phyloP scores from a whole-genome alignment of 345 rosid species.

The Gynandropsis gynandra region DNA sequence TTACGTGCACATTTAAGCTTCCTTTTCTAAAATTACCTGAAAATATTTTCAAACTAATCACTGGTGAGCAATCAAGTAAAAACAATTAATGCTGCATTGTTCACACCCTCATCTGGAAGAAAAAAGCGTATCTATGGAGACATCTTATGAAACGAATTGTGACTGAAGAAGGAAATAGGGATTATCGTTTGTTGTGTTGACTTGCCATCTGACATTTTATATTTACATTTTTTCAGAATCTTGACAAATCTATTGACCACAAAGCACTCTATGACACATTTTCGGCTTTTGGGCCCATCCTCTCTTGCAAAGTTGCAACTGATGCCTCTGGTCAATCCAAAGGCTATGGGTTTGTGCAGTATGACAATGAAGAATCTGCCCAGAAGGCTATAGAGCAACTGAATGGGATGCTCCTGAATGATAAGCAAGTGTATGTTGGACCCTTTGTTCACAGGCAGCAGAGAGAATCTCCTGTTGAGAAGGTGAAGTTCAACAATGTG shows the following conservation, averaged over 20 bases:
- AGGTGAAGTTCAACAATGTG: conserved; percentile 65
- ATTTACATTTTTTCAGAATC: conserved; percentile 38
- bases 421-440: conserved; percentile 90
- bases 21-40: too few relatives aligned
- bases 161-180: too few relatives aligned
- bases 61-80: too few relatives aligned
- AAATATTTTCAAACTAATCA: too few relatives aligned
- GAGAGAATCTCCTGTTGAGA: conserved; percentile 44
- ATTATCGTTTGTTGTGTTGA: neutral
- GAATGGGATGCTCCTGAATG: conserved; percentile 90
- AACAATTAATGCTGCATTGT: too few relatives aligned
- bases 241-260: conserved; percentile 87
- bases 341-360: conserved; percentile 95
- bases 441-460: conserved; percentile 85
- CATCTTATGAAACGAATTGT: too few relatives aligned
- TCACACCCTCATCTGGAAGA: too few relatives aligned
- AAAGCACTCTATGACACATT: conserved; percentile 86
- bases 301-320: conserved; percentile 86
- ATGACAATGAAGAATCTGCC: conserved; percentile 71
- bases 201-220: conserved; percentile 1
- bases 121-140: too few relatives aligned
- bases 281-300: conserved; percentile 74
- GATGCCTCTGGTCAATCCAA: conserved; percentile 75
- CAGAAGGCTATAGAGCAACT: conserved; percentile 71
- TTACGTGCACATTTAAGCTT: too few relatives aligned